Base-by-base conservation (phyloP, 345 rosid genomes). In the Linum lewisii region DNA sequence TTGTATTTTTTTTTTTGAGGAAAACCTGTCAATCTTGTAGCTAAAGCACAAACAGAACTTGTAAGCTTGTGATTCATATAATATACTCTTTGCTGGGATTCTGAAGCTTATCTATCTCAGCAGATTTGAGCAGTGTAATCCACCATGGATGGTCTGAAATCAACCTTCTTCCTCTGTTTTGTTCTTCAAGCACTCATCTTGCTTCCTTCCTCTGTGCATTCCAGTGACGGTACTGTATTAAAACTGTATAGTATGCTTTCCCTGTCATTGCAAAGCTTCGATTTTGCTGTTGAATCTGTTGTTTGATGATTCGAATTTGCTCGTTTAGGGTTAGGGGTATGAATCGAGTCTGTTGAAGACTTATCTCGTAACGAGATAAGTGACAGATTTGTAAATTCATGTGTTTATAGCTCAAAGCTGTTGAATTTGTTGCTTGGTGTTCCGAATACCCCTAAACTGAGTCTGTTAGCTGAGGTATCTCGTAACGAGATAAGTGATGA, bases 121-220 rank as follows among this genome's bases (percentile, higher is more conserved):
- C 51, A n/a, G n/a, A n/a, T 29, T 29, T 29, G n/a, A n/a, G n/a
- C 34, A 29, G 34, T 29, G 34, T 29, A 29, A 29, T 29, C 34
- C 5, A 8, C 34, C 16, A 79, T 79, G 81, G 78, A 70, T 8
- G 37, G 62, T 64, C 52, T 61, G 54, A 76, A 51, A 56, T 23
- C 22, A 60, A 5, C 50, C 34, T 25, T 32, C 37, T 25, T 54
- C 42, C 18, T 65, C 51, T 54, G 55, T 21, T 65, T 61, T 19
- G 36, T 69, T 32, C 71, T 62, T 67, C 71, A 53, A 22, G 71
- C 81, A 64, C 34, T 71, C 51, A 54, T 73, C 69, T 72, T 75
- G 71, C 69, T 70, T 53, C 65, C 77, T 36, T 67, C 52, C 45
- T 67, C 49, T 15, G 79, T 69, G 45, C 51, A 24, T 52, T 59